Conservation (phyloP, 2,329 filamentous ascomycete species). For the Paecilomyces variotii region DNA sequence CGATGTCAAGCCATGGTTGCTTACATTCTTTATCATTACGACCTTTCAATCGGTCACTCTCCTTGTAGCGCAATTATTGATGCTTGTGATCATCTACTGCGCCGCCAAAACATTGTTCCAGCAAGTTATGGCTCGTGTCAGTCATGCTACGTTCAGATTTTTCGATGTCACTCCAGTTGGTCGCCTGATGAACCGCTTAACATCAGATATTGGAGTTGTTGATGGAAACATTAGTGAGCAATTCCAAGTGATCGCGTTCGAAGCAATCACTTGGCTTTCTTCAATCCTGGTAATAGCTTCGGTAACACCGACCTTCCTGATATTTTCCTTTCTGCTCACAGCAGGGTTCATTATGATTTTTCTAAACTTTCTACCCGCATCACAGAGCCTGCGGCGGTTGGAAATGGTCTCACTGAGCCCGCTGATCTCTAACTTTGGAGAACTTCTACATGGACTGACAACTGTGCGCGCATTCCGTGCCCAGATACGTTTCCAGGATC, state of each 20-base stretch:
- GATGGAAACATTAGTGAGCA: conserved; percentile 77
- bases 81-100: conserved; percentile 70
- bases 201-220: conserved; percentile 80
- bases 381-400: conserved; percentile 71
- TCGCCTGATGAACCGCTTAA: conserved; percentile 84
- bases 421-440: conserved; percentile 86
- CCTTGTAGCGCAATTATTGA: conserved; percentile 55
- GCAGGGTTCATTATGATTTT: conserved; percentile 66
- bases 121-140: conserved; percentile 63
- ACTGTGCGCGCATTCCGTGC: conserved; percentile 79
- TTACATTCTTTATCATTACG: conserved; percentile 61
- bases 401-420: conserved; percentile 87
- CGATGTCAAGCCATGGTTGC: conserved; percentile 66
- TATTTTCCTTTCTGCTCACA: conserved; percentile 62
- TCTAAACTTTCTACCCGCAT: conserved; percentile 68
- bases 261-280: conserved; percentile 61
- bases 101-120: conserved; percentile 70
- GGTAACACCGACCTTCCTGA: conserved; percentile 68
- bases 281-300: conserved; percentile 70
- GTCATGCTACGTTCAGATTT: conserved; percentile 76
- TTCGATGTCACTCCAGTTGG: conserved; percentile 87
- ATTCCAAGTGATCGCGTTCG: conserved; percentile 63
- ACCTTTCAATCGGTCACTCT: conserved; percentile 52
- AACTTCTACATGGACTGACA: conserved; percentile 73
- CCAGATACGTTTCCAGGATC: conserved; percentile 68